Evolutionary conservation across 176 grass and related monocot species (phyloP), one percentile per base, ranked within the genome.

Genomic region (Oryza australiensis): DNA sequence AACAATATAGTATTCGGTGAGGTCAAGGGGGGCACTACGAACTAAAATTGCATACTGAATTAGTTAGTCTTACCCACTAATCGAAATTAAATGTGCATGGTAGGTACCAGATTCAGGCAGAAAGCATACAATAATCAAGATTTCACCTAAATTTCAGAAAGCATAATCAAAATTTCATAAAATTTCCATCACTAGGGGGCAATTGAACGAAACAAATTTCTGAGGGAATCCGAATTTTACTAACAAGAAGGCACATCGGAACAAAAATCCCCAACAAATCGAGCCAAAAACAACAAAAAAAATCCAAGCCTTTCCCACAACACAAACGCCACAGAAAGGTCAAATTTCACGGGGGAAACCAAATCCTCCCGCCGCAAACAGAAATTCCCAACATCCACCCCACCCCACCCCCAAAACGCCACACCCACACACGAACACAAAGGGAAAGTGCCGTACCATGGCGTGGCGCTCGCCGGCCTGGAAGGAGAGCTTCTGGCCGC

Each of bases 401-500:
- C 11, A 64, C 22, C 59, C 27, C 26, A 48, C 1, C 51, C 5
- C 49, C 35, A 37, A 37, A 11, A 16, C 22, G n/a, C 48, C 48
- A 60, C 13, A 55, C 5, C 3, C 22, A 48, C 10, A 16, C 46
- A 49, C 41, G 2, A 51, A 9, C 18, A 5, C 14, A 23, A 23
- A n/a, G 18, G 26, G 1, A 7, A 15, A 12, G 0, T 1, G 4
- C 0, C 80, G 79, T 86, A 94, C 93, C 85, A 92, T 87, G n/a
- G 87, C 84, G 82, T 94, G 93, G 0, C 85, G 93, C 66, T 94
- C 93, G 34, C 89, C 87, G 41, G 89, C 93, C 70, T 90, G 79
- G 85, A 92, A 90, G 74, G 89, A 92, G 26, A 68, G 51, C 89
- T 81, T 94, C 85, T 94, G 89, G 7, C 86, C 84, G 66, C 88